Evolutionary conservation across 2,329 filamentous ascomycete genomes (phyloP).

Genomic region (Hymenoscyphus fraxineus): DNA sequence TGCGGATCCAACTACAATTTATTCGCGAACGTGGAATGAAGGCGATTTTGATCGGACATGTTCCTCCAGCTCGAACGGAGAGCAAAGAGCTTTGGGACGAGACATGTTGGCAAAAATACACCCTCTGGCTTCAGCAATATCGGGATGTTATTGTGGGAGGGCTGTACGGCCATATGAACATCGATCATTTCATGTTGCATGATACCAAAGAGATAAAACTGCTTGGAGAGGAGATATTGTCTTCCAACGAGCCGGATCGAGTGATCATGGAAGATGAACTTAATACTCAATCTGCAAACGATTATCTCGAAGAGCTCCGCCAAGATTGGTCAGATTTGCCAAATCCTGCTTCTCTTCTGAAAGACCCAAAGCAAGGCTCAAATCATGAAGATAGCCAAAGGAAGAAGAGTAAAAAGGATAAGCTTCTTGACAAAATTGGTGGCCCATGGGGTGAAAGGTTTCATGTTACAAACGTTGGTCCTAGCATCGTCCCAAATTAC

Average conservation of each 20-base stretch:
- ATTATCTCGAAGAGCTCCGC: slow-evolving; percentile 77
- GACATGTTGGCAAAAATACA: slow-evolving; percentile 97
- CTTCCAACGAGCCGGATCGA: slow-evolving; percentile 30
- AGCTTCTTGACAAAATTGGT: slow-evolving; percentile 64
- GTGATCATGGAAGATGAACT: slow-evolving; percentile 51
- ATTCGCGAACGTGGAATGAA: slow-evolving; percentile 84
- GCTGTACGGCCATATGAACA: slow-evolving; percentile 95
- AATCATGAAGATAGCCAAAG: slow-evolving; percentile 52
- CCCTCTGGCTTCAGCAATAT: slow-evolving; percentile 84
- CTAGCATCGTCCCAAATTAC: slow-evolving; percentile 89
- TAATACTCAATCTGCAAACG: slow-evolving; percentile 61
- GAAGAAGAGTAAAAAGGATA: slow-evolving; percentile 46
- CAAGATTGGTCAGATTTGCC: slow-evolving; percentile 75
- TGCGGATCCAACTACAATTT: slow-evolving; percentile 81
- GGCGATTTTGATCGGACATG: slow-evolving; percentile 89
- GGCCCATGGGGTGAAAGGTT: slow-evolving; percentile 83
- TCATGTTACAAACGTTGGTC: slow-evolving; percentile 73
- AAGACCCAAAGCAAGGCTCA: slow-evolving; percentile 32
- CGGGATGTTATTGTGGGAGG: slow-evolving; percentile 80
- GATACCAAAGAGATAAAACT: slow-evolving; percentile 75
- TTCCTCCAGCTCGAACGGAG: slow-evolving; percentile 81
- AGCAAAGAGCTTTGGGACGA: slow-evolving; percentile 92
- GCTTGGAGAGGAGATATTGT: slow-evolving; percentile 37
- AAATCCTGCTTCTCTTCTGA: slow-evolving; percentile 33
- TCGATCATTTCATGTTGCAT: slow-evolving; percentile 93